Percentiles rank a stretch among this genome's conserved stretches.
Conservation (phyloP, 768 basidiomycete species). For the Psilocybe sp. region DNA sequence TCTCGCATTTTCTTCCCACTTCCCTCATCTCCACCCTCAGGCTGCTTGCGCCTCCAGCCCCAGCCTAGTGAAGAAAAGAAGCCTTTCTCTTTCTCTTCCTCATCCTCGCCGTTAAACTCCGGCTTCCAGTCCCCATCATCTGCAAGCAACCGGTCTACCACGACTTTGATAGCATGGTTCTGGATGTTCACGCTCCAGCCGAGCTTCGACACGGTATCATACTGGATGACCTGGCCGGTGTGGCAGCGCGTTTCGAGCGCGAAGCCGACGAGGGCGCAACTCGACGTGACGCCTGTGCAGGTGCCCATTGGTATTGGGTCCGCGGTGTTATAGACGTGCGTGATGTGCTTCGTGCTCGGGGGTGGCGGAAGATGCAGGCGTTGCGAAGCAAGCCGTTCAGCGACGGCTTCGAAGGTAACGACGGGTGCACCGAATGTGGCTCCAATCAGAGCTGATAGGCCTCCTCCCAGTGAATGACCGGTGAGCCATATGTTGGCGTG, state of each 20-base stretch:
- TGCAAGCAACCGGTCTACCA: slow-evolving; percentile 49
- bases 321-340: slow-evolving; percentile 89
- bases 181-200: slow-evolving; percentile 77
- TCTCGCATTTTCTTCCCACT: slow-evolving; percentile 13
- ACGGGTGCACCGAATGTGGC: slow-evolving; percentile 91
- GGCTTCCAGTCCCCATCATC: slow-evolving; percentile 22
- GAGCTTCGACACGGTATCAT: slow-evolving; percentile 81
- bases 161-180: slow-evolving; percentile 66
- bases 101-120: slow-evolving; percentile 17
- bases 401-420: slow-evolving; percentile 87
- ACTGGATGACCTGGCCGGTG: slow-evolving; percentile 75
- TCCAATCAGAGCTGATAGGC: slow-evolving; percentile 80
- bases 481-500: slow-evolving; percentile 85
- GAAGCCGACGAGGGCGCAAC: slow-evolving; percentile 62
- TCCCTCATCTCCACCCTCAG: slow-evolving; percentile 6
- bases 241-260: slow-evolving; percentile 91
- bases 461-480: slow-evolving; percentile 82
- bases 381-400: slow-evolving; percentile 64
- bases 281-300: slow-evolving; percentile 67
- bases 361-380: slow-evolving; percentile 87
- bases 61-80: slow-evolving; percentile 12
- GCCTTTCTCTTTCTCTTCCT: slow-evolving; percentile 5
- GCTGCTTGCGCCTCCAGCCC: slow-evolving; percentile 19
- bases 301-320: slow-evolving; percentile 90
- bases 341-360: slow-evolving; percentile 71